phyloP scores from a whole-genome alignment of 768 basidiomycete genomes.

The Chalciporus piperatus region DNA sequence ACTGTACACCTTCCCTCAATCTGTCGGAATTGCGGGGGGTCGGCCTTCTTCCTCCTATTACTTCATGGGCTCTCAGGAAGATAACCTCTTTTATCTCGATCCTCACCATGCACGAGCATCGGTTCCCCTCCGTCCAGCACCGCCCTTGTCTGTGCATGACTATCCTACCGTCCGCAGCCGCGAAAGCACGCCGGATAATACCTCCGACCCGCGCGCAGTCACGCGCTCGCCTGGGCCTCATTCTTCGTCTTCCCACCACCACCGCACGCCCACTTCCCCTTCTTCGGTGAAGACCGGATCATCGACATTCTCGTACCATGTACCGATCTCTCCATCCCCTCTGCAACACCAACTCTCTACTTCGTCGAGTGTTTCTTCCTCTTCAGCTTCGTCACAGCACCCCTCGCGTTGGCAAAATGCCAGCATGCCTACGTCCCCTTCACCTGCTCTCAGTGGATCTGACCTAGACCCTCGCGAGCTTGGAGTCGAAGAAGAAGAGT shows the following conservation, averaged over 20 bases:
- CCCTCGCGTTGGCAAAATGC: constrained; percentile 27
- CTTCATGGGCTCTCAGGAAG: constrained; percentile 90
- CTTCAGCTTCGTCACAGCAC: constrained; percentile 33
- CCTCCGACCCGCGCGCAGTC: constrained; percentile 24
- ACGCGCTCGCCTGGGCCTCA: constrained; percentile 25
- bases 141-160: constrained; percentile 26
- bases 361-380: constrained; percentile 32
- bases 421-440: constrained; percentile 20
- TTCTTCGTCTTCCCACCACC: constrained; percentile 28
- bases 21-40: constrained; percentile 94
- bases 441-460: constrained; percentile 20
- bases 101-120: constrained; percentile 78
- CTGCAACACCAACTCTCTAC: constrained; percentile 61
- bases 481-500: constrained; percentile 28
- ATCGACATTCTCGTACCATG: constrained; percentile 52
- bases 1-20: constrained; percentile 91
- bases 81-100: constrained; percentile 81
- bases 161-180: constrained; percentile 22
- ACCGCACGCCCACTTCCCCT: constrained; percentile 45
- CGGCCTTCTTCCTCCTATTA: constrained; percentile 97
- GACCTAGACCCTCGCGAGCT: constrained; percentile 41
- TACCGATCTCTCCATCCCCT: constrained; percentile 60
- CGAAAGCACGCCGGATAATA: constrained; percentile 32
- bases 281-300: constrained; percentile 53
- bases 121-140: constrained; percentile 61